Base-by-base conservation (phyloP, 495 filamentous ascomycete genomes). In the Penicillium bovifimosum region DNA sequence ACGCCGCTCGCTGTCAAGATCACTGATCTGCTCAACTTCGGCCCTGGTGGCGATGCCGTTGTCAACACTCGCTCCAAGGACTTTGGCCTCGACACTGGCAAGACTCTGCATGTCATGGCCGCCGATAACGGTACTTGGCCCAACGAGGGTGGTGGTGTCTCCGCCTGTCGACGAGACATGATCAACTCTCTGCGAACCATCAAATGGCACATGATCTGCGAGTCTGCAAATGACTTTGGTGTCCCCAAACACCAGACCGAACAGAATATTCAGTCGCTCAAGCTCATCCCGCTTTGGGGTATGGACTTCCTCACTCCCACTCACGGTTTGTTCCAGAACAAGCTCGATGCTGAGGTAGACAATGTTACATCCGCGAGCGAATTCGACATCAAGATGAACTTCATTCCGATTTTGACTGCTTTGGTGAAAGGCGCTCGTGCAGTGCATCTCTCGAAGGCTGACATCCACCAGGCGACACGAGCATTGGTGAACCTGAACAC, bases 81-180 rank as follows among this genome's bases (percentile, higher is more conserved):
- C 49, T 63, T 72, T 45, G 63, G 68, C 33, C 62, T 63, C 2
- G 83, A 85, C 57, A 81, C 71, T 8, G 73, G 79, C 14, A 70
- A 77, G 32, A 73, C 66, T 6, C 72, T 86, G 11, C 82, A 84
- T 53, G 80, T 86, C 46, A 73, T 86, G 56, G 81, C 82, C 39
- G 76, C 80, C 10, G 83, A 86, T 60, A 84, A 72, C 32, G 80
- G 80, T 11, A 84, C 81, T 28, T 86, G 83, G 83, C 83, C 83
- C 0, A 83, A 84, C 45, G 79, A 84, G 57, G 80, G 79, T 46
- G 83, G 83, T 50, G 83, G 83, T 59, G 82, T 86, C 14, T 85
- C 82, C 38, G 81, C 80, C 26, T 86, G 83, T 67, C 79, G 83
- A n/a, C 71, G 83, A 47, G 83, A 86, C 55, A 75, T 86, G 71